A percentile compares a stretch with the other conserved stretches of the same genome.
phyloP scores from a whole-genome alignment of 2,329 filamentous ascomycete genomes.

The Ceratocystis harringtonii region DNA sequence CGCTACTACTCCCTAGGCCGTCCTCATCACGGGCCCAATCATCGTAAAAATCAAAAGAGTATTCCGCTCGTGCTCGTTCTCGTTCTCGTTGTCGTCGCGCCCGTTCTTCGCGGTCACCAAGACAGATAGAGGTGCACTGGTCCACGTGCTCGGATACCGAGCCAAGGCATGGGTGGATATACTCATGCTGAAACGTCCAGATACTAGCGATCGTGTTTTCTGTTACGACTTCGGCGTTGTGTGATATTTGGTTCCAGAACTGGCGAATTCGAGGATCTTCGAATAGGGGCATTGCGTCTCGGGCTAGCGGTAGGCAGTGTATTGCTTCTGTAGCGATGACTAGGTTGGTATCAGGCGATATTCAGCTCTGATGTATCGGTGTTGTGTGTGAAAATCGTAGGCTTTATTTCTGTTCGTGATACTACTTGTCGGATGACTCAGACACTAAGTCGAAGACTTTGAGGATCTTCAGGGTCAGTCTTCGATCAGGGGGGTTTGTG shows the following conservation, averaged over 20 bases:
- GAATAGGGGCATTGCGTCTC: constrained; percentile 40
- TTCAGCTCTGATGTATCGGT: too few species aligned
- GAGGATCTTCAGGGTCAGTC: background rate
- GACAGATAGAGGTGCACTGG: constrained; percentile 56
- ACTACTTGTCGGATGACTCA: background rate
- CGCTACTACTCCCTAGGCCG: constrained; percentile 30
- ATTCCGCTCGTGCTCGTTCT: constrained; percentile 51
- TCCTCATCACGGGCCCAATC: constrained; percentile 66
- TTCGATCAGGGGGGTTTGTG: background rate
- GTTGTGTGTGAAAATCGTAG: too few species aligned
- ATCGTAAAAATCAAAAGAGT: constrained; percentile 93
- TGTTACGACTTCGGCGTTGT: constrained; percentile 79
- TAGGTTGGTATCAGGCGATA: too few species aligned
- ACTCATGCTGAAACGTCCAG: constrained; percentile 75
- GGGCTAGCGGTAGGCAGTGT: background rate
- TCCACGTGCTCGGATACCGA: constrained; percentile 52
- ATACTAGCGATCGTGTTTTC: constrained; percentile 83
- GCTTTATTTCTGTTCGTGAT: background rate
- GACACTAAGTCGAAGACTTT: background rate
- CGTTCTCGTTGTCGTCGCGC: constrained; percentile 53
- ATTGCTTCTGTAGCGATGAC: background rate
- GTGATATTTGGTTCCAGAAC: constrained; percentile 81
- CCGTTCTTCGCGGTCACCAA: constrained; percentile 59
- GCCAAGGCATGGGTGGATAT: constrained; percentile 66
- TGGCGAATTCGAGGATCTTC: constrained; percentile 82